Evolutionary conservation across 306 rosid species (phyloP).

Genomic region (Vigna radiata): DNA sequence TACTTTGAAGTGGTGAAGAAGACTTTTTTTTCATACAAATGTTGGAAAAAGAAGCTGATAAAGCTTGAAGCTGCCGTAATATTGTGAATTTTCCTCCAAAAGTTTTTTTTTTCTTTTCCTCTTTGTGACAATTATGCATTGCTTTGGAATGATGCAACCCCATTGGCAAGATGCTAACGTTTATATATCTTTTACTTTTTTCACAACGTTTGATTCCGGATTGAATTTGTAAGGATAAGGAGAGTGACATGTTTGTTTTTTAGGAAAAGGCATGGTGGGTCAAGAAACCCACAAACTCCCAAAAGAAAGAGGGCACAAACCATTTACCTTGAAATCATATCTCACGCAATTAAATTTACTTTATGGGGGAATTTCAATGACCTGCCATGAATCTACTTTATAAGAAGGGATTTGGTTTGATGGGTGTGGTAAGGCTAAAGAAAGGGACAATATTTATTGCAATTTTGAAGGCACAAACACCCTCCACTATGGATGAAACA

Average conservation of each 20-base stretch:
- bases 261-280: constrained; percentile 54
- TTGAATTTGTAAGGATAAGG: constrained; percentile 51
- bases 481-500: constrained; percentile 57
- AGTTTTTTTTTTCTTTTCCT: not conserved
- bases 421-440: constrained; percentile 66
- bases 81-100: not conserved
- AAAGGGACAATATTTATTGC: constrained; percentile 58
- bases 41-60: not conserved
- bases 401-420: constrained; percentile 55
- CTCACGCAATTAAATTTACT: constrained; percentile 46
- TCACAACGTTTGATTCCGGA: constrained; percentile 45
- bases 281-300: constrained; percentile 62
- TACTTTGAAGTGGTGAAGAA: not conserved
- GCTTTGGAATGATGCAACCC: constrained; percentile 42
- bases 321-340: constrained; percentile 62
- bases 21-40: not conserved
- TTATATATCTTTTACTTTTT: constrained; percentile 21
- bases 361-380: constrained; percentile 64
- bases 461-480: constrained; percentile 47
- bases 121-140: not conserved
- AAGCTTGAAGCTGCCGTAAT: not conserved
- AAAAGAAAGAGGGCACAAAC: constrained; percentile 50
- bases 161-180: constrained; percentile 16
- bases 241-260: constrained; percentile 41
- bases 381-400: constrained; percentile 63